Percentiles rank a stretch among this genome's conserved stretches.
phyloP scores from a whole-genome alignment of 2,329 filamentous ascomycete genomes.

The Boeremia exigua region DNA sequence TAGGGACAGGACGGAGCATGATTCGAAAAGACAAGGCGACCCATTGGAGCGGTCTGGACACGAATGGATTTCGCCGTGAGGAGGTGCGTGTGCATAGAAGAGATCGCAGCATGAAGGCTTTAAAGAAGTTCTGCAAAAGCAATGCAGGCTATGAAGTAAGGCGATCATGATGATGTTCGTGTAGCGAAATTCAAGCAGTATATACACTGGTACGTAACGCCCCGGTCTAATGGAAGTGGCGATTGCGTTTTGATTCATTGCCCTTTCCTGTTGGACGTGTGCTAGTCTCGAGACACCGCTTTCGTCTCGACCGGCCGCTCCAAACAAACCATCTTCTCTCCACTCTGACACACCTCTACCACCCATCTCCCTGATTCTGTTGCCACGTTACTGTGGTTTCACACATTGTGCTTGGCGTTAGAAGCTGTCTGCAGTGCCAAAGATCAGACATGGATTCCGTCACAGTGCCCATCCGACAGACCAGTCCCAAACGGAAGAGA shows the following conservation, averaged over 20 bases:
- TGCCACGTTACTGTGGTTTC: too few species aligned
- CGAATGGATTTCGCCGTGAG: background rate
- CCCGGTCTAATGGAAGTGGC: background rate
- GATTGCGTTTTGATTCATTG: background rate
- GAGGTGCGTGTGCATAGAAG: constrained; percentile 1
- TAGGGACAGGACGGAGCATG: constrained; percentile 1
- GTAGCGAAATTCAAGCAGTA: constrained; percentile 2
- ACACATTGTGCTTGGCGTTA: too few species aligned
- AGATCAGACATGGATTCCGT: too few species aligned
- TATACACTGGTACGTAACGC: background rate
- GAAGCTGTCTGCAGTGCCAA: too few species aligned
- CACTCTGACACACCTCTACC: too few species aligned
- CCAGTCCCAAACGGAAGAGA: too few species aligned
- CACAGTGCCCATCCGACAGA: too few species aligned
- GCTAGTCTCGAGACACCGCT: too few species aligned
- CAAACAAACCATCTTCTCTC: too few species aligned
- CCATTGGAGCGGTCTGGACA: background rate
- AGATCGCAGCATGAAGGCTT: background rate
- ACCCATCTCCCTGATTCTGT: too few species aligned
- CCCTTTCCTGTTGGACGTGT: background rate
- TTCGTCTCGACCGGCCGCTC: too few species aligned
- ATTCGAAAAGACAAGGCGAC: background rate
- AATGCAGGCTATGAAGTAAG: constrained; percentile 6
- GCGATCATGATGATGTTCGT: background rate
- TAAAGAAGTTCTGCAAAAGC: background rate